Evolutionary conservation across 2,329 filamentous ascomycete species (phyloP), one percentile per base, ranked within the genome.

Genomic region (Esteya vermicola): DNA sequence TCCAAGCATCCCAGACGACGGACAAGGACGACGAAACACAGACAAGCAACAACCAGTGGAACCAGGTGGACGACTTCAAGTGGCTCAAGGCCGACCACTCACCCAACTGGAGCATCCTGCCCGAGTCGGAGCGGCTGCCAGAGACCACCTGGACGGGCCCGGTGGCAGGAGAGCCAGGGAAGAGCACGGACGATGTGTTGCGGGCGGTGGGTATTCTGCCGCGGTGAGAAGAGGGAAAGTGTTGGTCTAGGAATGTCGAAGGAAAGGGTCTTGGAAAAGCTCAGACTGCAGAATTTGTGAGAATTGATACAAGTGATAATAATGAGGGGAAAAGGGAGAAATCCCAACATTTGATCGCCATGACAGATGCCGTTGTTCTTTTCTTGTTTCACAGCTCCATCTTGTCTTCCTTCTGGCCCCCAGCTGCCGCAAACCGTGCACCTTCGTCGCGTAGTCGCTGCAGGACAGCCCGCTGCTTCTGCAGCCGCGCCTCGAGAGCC

Each of bases 31-130:
- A 56, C 31, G 49, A 54, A 9, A 53, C 53, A 9, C 50, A 56
- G 9, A 40, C 50, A 1, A 48, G 53, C 4, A 60, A 60, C 43
- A 89, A 93, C 55, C 73, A 81, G 51, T 98, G 85, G 85, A 72
- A 88, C 50, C 77, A 91, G 52, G 83, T 96, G 14, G 85, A 96
- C 57, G 91, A 98, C 57, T 98, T 98, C 67, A 93, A 93, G 61
- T 96, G 91, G 91, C 71, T 95, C 47, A 93, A 88, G 58, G 68
- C 73, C 14, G 85, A 83, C 43, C 75, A 75, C 23, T 95, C 85
- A 54, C 91, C 91, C 3, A 88, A 98, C 54, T 98, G 89, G 85
- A 73, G 66, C 26, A 59, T 85, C 3, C 50, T 96, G 19, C 64
- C 73, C 2, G 68, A 75, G 39, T 64, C 65, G 1, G 63, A 78